Percentiles rank a stretch among this genome's conserved stretches.
Evolutionary conservation across 1,284 basidiomycete species (phyloP).

Genomic region (Coniferiporia weirii): DNA sequence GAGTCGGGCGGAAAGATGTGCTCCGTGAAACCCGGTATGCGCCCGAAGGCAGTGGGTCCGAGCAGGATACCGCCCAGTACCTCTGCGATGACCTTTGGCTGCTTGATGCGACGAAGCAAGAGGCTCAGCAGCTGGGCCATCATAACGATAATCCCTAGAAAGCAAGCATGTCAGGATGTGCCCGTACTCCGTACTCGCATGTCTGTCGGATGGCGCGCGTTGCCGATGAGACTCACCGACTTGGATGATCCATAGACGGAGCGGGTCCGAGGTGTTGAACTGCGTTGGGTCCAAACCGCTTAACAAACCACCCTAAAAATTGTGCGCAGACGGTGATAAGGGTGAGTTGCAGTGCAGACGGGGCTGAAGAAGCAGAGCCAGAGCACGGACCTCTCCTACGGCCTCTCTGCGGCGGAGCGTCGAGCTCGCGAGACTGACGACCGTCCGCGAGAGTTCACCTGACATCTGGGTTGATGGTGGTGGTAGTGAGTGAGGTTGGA

Average conservation of each 20-base stretch:
- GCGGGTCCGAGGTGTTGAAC: conserved; percentile 64
- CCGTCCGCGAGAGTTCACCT: neutral
- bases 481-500: too few relatives aligned
- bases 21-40: conserved; percentile 74
- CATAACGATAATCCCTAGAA: conserved; percentile 67
- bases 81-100: conserved; percentile 85
- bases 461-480: neutral
- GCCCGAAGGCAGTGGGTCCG: conserved; percentile 74
- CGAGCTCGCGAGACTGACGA: neutral
- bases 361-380: too few relatives aligned
- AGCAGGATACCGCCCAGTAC: conserved; percentile 90
- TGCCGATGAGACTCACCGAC: conserved; percentile 45
- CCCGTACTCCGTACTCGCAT: too few relatives aligned
- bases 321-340: too few relatives aligned
- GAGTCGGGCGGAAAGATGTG: conserved; percentile 78
- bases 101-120: conserved; percentile 64
- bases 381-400: conserved; percentile 7
- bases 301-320: conserved; percentile 59
- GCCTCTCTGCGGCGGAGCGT: conserved; percentile 1
- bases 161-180: neutral
- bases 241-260: conserved; percentile 89
- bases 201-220: too few relatives aligned
- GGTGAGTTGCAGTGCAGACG: neutral
- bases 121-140: conserved; percentile 77
- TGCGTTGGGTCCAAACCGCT: conserved; percentile 66